Evolutionary conservation across 768 basidiomycete genomes (phyloP), one percentile per base, ranked within the genome.

Genomic region (Trametes cubensis): DNA sequence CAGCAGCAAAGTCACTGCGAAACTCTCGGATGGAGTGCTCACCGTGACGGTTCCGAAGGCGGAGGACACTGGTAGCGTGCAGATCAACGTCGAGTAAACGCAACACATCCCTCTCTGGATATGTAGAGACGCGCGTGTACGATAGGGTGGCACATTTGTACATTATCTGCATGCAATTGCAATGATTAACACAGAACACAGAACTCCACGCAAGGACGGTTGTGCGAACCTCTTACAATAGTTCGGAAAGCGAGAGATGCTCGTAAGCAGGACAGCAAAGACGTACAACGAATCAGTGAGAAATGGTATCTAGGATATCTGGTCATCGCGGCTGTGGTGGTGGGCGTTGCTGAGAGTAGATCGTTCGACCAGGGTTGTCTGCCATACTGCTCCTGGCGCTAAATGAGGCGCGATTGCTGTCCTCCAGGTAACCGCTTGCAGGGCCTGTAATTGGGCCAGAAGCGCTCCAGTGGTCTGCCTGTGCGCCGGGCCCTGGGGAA

Each of bases 21-120:
- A 84, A 66, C 74, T 93, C 65, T 74, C 79, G 26, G 84, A 92
- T 60, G 91, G 90, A 6, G 80, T 93, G 25, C 81, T 92, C 52
- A 87, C 81, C 4, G 67, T 92, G 45, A 82, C 75, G 6, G 76
- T 87, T 15, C 80, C 83, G 15, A 90, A 87, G 71, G 78, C 80
- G 18, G 81, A 85, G 63, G 87, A 90, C 63, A 78, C 80, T 61
- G 83, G 74, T 6, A 81, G 77, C 62, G 79, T 85, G 2, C 77
- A 80, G 40, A 77, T 91, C n/a, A 44, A 71, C 17, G 70, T 83
- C 41, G 67, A 78, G 51, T 79, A 63, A 70, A 57, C 17, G 20
- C 26, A 1, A 20, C n/a, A 11, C 34, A 11, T 11, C 10, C 10
- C 34, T 34, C 34, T 11, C 5, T 11, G 10, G 34, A 34, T 2